Evolutionary conservation across 192 early-diverging fungal species (phyloP), one percentile per base, ranked within the genome.

Genomic region (Funneliformis geosporum): DNA sequence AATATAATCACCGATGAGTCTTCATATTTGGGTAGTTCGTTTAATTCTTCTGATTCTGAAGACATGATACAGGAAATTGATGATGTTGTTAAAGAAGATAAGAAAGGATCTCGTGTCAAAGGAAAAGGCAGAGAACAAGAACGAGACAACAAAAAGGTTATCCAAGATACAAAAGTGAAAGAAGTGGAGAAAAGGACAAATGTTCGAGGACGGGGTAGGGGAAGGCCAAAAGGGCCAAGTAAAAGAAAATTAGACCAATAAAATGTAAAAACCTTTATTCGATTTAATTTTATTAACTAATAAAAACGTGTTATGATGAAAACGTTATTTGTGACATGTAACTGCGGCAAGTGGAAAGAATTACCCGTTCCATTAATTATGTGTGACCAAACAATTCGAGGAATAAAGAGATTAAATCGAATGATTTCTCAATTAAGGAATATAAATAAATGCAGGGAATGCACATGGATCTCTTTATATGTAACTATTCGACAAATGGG

Each of bases 11-110:
- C 44, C 25, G 42, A 44, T 50, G 70, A 72, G 50, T 72, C 70
- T 27, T 72, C 70, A 47, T 72, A 50, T 50, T 21, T 72, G 7
- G 70, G 70, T n/a, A 72, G 70, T 28, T 72, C 70, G 10, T 28
- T 21, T 47, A 14, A 72, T 27, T 72, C 70, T 1, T 72, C 70
- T 1, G 39, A 43, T 23, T 69, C 67, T 43, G 33, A 55, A 55
- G 50, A 55, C 5, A 55, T 55, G 50, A 18, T 6, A 21, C 50
- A 55, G 18, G 50, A 55, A 55, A 55, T 55, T 18, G 50, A 55
- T 5, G 50, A 55, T 21, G 18, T 21, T 55, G 50, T 7, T n/a
- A 55, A 55, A 55, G 18, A 21, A 55, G 14, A 55, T 55, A 55
- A 55, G 50, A 55, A n/a, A 21, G 18, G 16, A 18, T 55, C 50